These are phyloP conservation scores for Pulveroboletus sp. DNA, from an alignment of 1,284 basidiomycete species.

Conservation along the genomic window DNA sequence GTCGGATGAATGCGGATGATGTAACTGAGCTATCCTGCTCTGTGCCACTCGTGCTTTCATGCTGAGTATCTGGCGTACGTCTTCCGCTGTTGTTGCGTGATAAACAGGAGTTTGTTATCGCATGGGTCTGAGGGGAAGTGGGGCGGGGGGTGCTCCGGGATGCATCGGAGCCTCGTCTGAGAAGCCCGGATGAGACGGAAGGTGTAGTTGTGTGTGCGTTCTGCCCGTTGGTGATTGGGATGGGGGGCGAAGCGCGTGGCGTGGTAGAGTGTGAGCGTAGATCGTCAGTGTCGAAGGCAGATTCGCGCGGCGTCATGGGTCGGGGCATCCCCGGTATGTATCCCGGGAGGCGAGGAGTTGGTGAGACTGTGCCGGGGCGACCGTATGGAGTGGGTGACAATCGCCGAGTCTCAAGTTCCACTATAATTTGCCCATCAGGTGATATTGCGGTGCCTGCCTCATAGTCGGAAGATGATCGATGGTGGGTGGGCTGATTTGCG, in stretches of 20 bases:
- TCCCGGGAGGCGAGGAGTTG: slow-evolving; percentile 70
- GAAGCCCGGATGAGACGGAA: slow-evolving; percentile 40
- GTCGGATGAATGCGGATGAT: slow-evolving; percentile 53
- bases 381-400: slow-evolving; percentile 53
- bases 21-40: slow-evolving; percentile 49
- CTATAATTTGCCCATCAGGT: slow-evolving; percentile 52
- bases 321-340: slow-evolving; percentile 85
- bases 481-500: slow-evolving; percentile 20
- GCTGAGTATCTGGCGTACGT: slow-evolving; percentile 55
- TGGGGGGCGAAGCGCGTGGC: slow-evolving; percentile 72
- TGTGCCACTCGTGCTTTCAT: slow-evolving; percentile 40
- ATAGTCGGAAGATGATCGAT: slow-evolving; percentile 38
- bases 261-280: slow-evolving; percentile 73
- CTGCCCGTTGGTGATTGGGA: slow-evolving; percentile 38
- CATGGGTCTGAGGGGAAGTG: slow-evolving; percentile 47
- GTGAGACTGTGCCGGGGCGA: slow-evolving; percentile 48
- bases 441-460: slow-evolving; percentile 71
- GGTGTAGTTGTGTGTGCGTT: slow-evolving; percentile 35
- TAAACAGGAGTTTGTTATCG: slow-evolving; percentile 50
- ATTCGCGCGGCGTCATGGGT: slow-evolving; percentile 78
- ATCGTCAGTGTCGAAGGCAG: slow-evolving; percentile 62
- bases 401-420: slow-evolving; percentile 48
- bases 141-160: slow-evolving; percentile 49
- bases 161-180: slow-evolving; percentile 54
- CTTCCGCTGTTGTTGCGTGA: slow-evolving; percentile 63